Evolutionary conservation across 1,284 basidiomycete genomes (phyloP).

Genomic region (Ustilago cynodontis): DNA sequence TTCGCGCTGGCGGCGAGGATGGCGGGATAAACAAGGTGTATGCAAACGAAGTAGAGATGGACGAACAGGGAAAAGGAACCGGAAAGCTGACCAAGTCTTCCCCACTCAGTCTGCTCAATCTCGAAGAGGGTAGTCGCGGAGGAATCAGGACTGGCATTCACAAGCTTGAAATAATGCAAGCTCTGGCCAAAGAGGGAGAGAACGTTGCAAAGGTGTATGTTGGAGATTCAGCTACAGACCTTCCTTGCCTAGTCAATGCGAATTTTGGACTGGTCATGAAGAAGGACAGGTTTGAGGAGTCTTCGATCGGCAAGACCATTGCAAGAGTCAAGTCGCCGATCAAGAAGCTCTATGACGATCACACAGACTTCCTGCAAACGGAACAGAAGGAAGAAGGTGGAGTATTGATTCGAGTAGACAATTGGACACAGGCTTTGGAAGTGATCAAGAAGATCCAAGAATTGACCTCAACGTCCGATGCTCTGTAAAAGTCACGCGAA

Average conservation of each 20-base stretch:
- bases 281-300: conserved; percentile 6
- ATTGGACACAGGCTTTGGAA: conserved; percentile 34
- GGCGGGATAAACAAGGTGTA: conserved; percentile 25
- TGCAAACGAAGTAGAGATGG: conserved; percentile 62
- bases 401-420: conserved; percentile 26
- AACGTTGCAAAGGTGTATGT: conserved; percentile 49
- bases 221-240: conserved; percentile 65
- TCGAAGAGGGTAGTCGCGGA: neutral
- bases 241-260: conserved; percentile 57
- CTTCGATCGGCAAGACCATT: conserved; percentile 17
- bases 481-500: neutral
- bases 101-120: conserved; percentile 2
- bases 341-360: conserved; percentile 7
- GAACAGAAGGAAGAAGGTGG: neutral
- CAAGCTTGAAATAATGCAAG: conserved; percentile 47
- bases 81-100: conserved; percentile 47
- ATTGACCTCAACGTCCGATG: neutral
- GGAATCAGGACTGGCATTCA: conserved; percentile 56
- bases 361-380: conserved; percentile 11
- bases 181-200: conserved; percentile 1
- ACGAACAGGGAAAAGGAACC: conserved; percentile 25
- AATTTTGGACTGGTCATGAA: conserved; percentile 63
- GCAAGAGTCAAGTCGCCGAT: conserved; percentile 8
- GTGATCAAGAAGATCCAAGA: conserved; percentile 32
- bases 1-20: neutral